phyloP scores from a whole-genome alignment of 2,329 filamentous ascomycete species.

The Cladosporium sp. region DNA sequence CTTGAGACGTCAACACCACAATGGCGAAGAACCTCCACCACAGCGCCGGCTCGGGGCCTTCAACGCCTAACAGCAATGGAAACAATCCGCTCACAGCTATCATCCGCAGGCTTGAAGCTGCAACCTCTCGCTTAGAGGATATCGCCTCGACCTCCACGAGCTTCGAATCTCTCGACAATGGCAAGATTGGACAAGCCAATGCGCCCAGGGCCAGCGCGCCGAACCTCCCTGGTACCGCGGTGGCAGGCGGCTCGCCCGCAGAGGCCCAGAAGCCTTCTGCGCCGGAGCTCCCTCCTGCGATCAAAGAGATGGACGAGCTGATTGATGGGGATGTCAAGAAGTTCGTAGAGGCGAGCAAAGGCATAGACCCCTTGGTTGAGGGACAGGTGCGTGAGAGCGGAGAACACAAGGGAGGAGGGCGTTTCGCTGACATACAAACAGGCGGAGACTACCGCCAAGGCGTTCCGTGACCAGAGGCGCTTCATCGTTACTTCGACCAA shows the following conservation, averaged over 20 bases:
- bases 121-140: conserved; percentile 91
- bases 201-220: conserved; percentile 28
- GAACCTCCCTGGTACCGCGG: conserved; percentile 16
- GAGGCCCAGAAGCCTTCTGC: conserved; percentile 24
- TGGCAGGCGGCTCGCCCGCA: neutral
- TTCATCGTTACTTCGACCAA: conserved; percentile 85
- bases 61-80: conserved; percentile 5
- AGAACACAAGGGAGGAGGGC: neutral
- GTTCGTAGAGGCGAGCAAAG: conserved; percentile 71
- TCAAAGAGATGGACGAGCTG: conserved; percentile 82
- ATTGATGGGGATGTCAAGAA: conserved; percentile 67
- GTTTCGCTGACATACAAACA: neutral
- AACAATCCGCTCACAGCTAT: conserved; percentile 44
- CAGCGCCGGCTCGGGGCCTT: conserved; percentile 13
- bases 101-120: conserved; percentile 78
- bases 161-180: conserved; percentile 13
- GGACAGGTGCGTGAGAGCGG: conserved; percentile 59
- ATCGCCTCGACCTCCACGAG: conserved; percentile 65
- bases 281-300: conserved; percentile 60
- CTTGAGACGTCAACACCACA: neutral
- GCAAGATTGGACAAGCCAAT: conserved; percentile 33
- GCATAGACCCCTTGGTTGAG: conserved; percentile 56
- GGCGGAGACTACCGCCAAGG: conserved; percentile 45
- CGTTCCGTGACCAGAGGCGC: conserved; percentile 78
- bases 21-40: conserved; percentile 16